Conservation (phyloP, 352 stramenopile species). For the Peronosclerospora sorghi region DNA sequence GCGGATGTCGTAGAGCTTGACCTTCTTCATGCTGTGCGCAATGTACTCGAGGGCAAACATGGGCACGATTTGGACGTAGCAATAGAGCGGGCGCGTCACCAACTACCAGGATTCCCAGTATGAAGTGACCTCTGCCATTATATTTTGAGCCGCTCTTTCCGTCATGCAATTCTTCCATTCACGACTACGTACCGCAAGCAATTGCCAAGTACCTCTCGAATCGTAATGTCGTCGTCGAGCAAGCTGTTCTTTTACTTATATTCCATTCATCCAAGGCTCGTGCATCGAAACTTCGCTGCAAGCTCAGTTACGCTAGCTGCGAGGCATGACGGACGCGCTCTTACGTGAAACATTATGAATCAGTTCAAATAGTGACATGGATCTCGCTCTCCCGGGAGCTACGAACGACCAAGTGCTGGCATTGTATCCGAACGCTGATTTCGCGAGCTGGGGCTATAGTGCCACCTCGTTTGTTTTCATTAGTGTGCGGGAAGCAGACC, state of each 20-base stretch:
- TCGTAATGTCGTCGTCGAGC: constrained; percentile 17
- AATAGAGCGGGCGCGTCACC: constrained; percentile 48
- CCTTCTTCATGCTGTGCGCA: constrained; percentile 67
- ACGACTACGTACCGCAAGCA: constrained; percentile 22
- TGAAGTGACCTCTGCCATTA: constrained; percentile 15
- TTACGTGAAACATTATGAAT: constrained; percentile 48
- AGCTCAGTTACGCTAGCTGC: constrained; percentile 37
- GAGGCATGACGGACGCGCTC: constrained; percentile 60
- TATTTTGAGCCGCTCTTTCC: too few relatives aligned
- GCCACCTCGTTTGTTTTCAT: constrained; percentile 75
- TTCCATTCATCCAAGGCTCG: constrained; percentile 21
- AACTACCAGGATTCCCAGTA: constrained; percentile 16
- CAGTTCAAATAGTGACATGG: constrained; percentile 56
- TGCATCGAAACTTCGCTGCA: constrained; percentile 27
- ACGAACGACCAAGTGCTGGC: constrained; percentile 46
- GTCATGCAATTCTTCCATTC: too few relatives aligned
- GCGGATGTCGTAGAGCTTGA: constrained; percentile 44
- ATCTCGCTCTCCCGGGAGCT: constrained; percentile 45
- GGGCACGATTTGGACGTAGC: constrained; percentile 44
- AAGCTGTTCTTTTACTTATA: constrained; percentile 25
- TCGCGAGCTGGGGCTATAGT: constrained; percentile 75
- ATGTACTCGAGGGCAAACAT: constrained; percentile 43
- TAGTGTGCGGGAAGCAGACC: constrained; percentile 22
- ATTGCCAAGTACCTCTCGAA: constrained; percentile 40
- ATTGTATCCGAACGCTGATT: constrained; percentile 54